phyloP scores from a whole-genome alignment of 495 filamentous ascomycete species.

The Penicillium bovifimosum region DNA sequence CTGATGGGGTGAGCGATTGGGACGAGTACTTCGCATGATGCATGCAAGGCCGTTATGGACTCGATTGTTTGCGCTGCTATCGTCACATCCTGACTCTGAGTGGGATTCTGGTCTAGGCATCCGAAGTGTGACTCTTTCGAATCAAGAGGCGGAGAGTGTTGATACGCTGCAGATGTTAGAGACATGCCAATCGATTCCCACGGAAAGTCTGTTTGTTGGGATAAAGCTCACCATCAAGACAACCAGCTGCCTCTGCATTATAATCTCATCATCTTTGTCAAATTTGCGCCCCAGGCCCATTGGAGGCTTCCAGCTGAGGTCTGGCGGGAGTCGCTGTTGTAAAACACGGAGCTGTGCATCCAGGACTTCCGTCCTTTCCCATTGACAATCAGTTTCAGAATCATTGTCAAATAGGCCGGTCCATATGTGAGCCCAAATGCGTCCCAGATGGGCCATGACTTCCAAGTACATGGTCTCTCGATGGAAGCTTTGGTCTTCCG shows the following conservation, averaged over 20 bases:
- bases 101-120: not conserved
- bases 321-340: not conserved
- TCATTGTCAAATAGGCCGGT: not conserved
- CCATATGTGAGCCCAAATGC: not conserved
- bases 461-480: not conserved
- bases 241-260: not conserved
- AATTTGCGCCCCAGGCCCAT: too few species aligned
- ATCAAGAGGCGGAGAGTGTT: not conserved
- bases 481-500: not conserved
- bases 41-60: not conserved
- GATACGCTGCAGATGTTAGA: not conserved
- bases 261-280: not conserved
- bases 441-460: not conserved
- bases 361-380: not conserved
- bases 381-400: not conserved
- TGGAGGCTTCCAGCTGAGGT: not conserved
- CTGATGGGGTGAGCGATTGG: not conserved
- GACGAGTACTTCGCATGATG: not conserved
- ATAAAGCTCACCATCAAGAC: not conserved
- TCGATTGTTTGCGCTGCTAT: not conserved
- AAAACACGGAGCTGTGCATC: not conserved
- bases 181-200: not conserved
- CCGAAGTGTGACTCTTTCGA: not conserved
- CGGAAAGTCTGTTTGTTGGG: not conserved
- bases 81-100: not conserved